Evolutionary conservation across 352 stramenopile genomes (phyloP).

Genomic region (Pseudoperonospora humuli): DNA sequence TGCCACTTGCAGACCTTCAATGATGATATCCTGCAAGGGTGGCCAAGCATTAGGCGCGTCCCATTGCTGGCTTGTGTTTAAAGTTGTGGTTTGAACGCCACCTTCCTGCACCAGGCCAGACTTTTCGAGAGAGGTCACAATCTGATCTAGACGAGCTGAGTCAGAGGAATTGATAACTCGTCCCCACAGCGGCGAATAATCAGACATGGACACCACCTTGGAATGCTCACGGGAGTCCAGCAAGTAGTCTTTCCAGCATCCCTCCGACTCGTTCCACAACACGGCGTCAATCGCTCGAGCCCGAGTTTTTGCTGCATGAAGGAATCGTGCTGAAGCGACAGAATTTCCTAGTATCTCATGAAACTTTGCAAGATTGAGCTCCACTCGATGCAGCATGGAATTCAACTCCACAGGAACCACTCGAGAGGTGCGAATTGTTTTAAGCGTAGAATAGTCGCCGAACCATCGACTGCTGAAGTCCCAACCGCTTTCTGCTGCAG

Average conservation of each 20-base stretch:
- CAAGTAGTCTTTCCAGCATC: conserved; percentile 66
- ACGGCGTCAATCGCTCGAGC: conserved; percentile 50
- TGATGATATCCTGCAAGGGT: conserved; percentile 69
- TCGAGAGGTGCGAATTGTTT: conserved; percentile 47
- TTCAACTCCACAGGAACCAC: conserved; percentile 86
- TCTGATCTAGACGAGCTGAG: conserved; percentile 23
- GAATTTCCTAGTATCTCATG: conserved; percentile 33
- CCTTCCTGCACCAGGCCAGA: conserved; percentile 54
- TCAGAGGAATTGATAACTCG: conserved; percentile 45
- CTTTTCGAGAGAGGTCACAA: conserved; percentile 37
- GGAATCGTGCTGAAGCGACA: conserved; percentile 22
- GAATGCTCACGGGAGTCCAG: conserved; percentile 45
- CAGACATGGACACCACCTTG: conserved; percentile 37
- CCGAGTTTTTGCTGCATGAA: conserved; percentile 18
- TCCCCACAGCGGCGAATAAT: conserved; percentile 76
- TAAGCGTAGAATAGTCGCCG: conserved; percentile 21
- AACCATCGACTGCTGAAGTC: conserved; percentile 87
- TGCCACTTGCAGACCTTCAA: conserved; percentile 55
- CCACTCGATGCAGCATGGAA: conserved; percentile 63
- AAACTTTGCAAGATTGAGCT: conserved; percentile 62
- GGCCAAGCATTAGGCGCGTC: conserved; percentile 81
- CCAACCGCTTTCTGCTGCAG: conserved; percentile 80
- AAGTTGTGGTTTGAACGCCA: conserved; percentile 66
- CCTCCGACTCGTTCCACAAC: conserved; percentile 49
- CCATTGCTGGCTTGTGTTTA: conserved; percentile 78